These are phyloP conservation scores for Yamadazyma ubonensis DNA, from an alignment of 805 yeast species.

Conservation along the genomic window DNA sequence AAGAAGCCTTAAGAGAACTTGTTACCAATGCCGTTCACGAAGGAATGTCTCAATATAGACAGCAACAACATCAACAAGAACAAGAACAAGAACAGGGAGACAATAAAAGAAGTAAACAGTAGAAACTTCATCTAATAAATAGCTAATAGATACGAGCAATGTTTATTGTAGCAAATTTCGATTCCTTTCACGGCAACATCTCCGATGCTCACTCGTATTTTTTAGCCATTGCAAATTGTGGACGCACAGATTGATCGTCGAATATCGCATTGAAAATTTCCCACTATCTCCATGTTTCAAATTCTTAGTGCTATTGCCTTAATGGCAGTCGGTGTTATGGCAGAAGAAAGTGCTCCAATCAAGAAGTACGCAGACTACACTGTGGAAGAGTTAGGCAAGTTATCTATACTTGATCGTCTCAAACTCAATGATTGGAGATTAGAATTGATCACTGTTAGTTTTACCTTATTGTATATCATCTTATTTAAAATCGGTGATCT, in stretches of 20 bases:
- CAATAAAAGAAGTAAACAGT: constrained; percentile 19
- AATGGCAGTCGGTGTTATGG: constrained; percentile 7
- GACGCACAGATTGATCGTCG: constrained; percentile 6
- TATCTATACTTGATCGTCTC: constrained; percentile 62
- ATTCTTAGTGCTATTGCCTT: constrained; percentile 9
- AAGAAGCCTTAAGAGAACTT: constrained; percentile 68
- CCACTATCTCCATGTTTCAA: constrained; percentile 7
- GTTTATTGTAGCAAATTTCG: too few relatives aligned
- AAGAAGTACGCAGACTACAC: constrained; percentile 27
- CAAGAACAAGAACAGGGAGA: constrained; percentile 11
- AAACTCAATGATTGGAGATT: constrained; percentile 69
- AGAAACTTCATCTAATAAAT: too few relatives aligned
- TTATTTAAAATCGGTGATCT: constrained; percentile 59
- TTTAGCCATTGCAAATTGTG: constrained; percentile 5
- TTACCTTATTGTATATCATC: constrained; percentile 49
- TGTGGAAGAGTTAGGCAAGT: constrained; percentile 52
- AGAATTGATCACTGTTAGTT: constrained; percentile 57
- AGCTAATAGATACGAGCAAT: too few relatives aligned
- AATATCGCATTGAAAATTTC: constrained; percentile 6
- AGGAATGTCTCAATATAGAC: constrained; percentile 40
- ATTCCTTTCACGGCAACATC: not conserved
- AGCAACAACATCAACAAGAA: constrained; percentile 19
- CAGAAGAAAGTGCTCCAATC: constrained; percentile 5
- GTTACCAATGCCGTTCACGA: constrained; percentile 65
- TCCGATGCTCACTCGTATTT: not conserved